Conservation (phyloP, 306 rosid genomes). For the Dalbergia oliveri region DNA sequence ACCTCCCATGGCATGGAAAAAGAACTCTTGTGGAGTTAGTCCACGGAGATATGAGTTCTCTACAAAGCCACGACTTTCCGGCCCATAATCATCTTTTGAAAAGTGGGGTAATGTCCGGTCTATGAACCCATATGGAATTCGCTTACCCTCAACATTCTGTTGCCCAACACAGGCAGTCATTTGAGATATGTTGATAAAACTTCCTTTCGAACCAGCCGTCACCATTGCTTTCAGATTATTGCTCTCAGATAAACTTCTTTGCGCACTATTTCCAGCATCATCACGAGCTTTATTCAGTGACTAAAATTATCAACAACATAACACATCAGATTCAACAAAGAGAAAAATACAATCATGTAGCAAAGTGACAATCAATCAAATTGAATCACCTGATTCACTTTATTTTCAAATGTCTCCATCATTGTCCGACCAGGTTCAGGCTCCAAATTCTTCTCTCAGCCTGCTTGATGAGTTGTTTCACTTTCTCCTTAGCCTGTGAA, state of each 20-base stretch:
- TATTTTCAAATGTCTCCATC: constrained; percentile 98
- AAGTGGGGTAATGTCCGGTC: constrained; percentile 98
- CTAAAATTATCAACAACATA: constrained; percentile 47
- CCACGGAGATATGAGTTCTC: constrained; percentile 98
- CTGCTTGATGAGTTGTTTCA: constrained; percentile 86
- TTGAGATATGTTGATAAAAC: constrained; percentile 98
- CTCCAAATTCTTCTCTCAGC: constrained; percentile 82
- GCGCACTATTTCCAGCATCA: constrained; percentile 98
- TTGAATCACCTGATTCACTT: constrained; percentile 84
- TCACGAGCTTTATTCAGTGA: constrained; percentile 95
- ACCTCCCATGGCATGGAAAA: constrained; percentile 99
- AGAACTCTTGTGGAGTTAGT: constrained; percentile 98
- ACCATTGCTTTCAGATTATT: constrained; percentile 99
- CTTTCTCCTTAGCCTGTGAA: constrained; percentile 84
- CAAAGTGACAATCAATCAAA: constrained; percentile 26
- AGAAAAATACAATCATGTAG: constrained; percentile 11
- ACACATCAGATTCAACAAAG: constrained; percentile 37
- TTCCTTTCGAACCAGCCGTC: constrained; percentile 99
- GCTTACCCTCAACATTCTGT: constrained; percentile 99
- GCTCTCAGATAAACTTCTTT: constrained; percentile 92
- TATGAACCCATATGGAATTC: constrained; percentile 95
- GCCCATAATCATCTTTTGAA: constrained; percentile 95
- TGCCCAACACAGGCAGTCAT: constrained; percentile 99
- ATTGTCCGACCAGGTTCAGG: constrained; percentile 98
- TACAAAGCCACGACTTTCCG: constrained; percentile 99